Evolutionary conservation across 306 rosid genomes (phyloP), one percentile per base, ranked within the genome.

Genomic region (Gastrolobium bilobum): DNA sequence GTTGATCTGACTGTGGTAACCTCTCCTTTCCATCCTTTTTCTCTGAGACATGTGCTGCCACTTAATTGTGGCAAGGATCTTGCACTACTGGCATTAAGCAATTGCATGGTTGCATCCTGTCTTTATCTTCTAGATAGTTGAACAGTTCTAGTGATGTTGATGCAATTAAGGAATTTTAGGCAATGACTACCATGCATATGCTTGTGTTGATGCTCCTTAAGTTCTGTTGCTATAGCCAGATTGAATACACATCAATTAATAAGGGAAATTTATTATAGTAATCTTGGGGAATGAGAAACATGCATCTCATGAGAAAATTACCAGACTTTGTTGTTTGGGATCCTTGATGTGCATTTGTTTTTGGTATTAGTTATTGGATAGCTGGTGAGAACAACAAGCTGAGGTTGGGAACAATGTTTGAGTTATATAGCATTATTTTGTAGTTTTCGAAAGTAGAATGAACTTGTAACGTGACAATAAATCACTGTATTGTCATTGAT

Each of bases 1-100:
- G 88, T 95, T 35, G 96, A 91, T 79, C 84, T 92, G 76, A 91
- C 92, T 60, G 97, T 95, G 97, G 99, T 94, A 91, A 86, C 30
- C 75, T 75, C 76, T 82, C 47, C 56, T 47, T 54, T 68, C 47
- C 9, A 4, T 75, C 6, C 31, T 6, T 64, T 15, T 64, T 74
- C 34, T 57, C 31, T 0, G 52, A 63, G 43, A 15, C 4, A 66
- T 5, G 48, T 10, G 10, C 44, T 29, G 57, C 6, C 65, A 15
- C 47, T 31, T 37, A 39, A 6, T 64, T 1, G 54, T 4, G 34
- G 6, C 65, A 57, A 58, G 6, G 4, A 13, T 43, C 14, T 58
- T 44, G 37, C 31, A 40, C n/a, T 43, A 9, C 62, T 71, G 47
- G 42, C 42, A 10, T 64, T 64, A 26, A 51, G 69, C 71, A 60